These are phyloP conservation scores for Circinella minor DNA, from an alignment of 371 early-diverging fungal genomes.

Conservation along the genomic window DNA sequence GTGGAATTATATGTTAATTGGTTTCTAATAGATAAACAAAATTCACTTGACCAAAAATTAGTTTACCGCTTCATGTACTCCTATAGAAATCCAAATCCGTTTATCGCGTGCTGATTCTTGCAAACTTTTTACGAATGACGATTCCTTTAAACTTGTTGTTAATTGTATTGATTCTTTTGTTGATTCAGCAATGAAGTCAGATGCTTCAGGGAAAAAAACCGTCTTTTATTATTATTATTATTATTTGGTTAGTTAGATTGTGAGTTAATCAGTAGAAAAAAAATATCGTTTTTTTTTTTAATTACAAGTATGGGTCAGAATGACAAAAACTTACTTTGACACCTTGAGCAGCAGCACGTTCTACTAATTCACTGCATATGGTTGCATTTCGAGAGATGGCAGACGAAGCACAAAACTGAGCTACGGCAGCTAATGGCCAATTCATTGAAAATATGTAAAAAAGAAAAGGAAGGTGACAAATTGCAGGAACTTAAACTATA, in stretches of 20 bases:
- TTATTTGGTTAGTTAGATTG: no score
- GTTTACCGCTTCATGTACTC: constrained; percentile 72
- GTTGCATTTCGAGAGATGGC: constrained; percentile 54
- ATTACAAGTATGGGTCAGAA: no score
- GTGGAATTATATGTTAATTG: background rate
- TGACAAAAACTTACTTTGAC: constrained; percentile 50
- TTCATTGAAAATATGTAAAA: constrained; percentile 2
- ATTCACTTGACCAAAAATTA: no score
- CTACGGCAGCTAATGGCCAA: constrained; percentile 51
- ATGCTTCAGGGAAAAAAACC: constrained; percentile 85
- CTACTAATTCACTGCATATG: constrained; percentile 59
- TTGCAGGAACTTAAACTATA: no score
- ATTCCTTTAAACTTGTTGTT: constrained; percentile 48
- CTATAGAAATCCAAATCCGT: constrained; percentile 77
- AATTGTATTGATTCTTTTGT: constrained; percentile 54
- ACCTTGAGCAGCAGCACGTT: constrained; percentile 57
- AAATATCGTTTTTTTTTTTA: no score
- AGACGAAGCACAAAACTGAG: constrained; percentile 70
- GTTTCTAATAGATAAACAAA: no score
- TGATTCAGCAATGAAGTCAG: constrained; percentile 76
- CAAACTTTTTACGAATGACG: constrained; percentile 62
- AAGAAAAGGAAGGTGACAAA: no score
- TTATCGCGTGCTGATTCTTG: constrained; percentile 58
- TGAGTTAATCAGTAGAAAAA: no score
- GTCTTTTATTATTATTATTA: constrained; percentile 42